These are phyloP conservation scores for Nicotiana tomentosiformis DNA, from an alignment of 257 asterid genomes.

Conservation along the genomic window DNA sequence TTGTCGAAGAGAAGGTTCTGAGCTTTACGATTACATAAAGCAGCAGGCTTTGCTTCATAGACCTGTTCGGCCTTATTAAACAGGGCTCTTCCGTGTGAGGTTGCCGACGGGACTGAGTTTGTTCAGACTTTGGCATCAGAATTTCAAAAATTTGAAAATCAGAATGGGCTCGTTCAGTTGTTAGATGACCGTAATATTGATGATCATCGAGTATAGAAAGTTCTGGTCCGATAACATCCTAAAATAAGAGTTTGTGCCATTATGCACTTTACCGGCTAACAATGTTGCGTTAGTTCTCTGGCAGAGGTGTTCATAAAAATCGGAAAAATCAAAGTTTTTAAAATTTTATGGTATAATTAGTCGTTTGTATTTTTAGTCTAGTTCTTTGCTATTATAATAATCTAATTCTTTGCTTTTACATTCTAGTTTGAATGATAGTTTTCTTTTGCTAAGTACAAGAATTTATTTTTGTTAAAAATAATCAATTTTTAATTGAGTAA, in stretches of 20 bases:
- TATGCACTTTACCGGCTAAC: background rate
- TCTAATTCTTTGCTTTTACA: no score
- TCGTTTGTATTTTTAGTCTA: no score
- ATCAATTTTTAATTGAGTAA: no score
- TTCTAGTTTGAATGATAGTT: no score
- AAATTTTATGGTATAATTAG: no score
- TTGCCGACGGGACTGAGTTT: conserved; percentile 39
- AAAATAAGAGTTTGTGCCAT: background rate
- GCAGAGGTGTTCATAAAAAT: no score
- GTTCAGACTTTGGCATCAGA: conserved; percentile 57
- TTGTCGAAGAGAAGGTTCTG: conserved; percentile 50
- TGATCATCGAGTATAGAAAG: conserved; percentile 20
- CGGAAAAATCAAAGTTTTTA: no score
- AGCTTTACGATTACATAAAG: conserved; percentile 49
- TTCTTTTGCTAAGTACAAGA: no score
- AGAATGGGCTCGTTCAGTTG: conserved; percentile 29
- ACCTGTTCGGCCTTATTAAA: conserved; percentile 25
- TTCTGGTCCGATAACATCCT: conserved; percentile 12
- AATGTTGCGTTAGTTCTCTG: background rate
- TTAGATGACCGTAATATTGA: conserved; percentile 29
- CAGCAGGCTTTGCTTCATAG: conserved; percentile 30
- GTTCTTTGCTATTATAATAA: no score
- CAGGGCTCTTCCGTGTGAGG: conserved; percentile 68
- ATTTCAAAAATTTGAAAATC: conserved; percentile 36
- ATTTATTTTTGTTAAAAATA: no score